phyloP scores from a whole-genome alignment of 495 filamentous ascomycete genomes.

The Lasiosphaeriaceae sp. region DNA sequence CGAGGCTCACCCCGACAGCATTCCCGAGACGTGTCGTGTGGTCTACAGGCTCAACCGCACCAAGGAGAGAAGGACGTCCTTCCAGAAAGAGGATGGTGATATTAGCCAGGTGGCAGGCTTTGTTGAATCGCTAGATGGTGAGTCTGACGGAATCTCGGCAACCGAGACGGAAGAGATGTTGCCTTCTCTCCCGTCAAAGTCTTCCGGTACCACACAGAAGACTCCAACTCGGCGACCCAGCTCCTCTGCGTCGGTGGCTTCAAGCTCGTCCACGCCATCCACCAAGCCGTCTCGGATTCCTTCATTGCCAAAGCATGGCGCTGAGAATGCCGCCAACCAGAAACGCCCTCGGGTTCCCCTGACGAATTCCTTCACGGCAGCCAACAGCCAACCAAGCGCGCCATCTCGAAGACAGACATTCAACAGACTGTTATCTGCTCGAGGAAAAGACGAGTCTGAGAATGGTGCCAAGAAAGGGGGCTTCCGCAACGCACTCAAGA shows the following conservation, averaged over 20 bases:
- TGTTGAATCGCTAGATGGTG: constrained; percentile 24
- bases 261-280: constrained; percentile 8
- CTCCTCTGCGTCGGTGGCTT: constrained; percentile 12
- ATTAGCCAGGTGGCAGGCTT: constrained; percentile 25
- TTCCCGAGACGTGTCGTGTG: constrained; percentile 14
- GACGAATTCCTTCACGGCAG: constrained; percentile 11
- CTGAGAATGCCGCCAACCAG: constrained; percentile 40
- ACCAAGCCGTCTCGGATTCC: constrained; percentile 11
- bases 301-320: constrained; percentile 9
- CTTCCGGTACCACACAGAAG: neutral
- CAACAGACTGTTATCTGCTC: constrained; percentile 22
- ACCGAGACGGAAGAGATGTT: constrained; percentile 13
- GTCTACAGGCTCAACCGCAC: constrained; percentile 33
- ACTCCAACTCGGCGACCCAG: constrained; percentile 8
- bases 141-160: constrained; percentile 9
- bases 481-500: constrained; percentile 28
- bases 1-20: neutral
- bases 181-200: constrained; percentile 25
- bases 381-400: constrained; percentile 18
- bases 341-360: constrained; percentile 38
- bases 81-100: constrained; percentile 32
- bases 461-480: constrained; percentile 29
- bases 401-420: constrained; percentile 20
- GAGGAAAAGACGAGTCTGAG: constrained; percentile 13
- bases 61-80: constrained; percentile 32